These are phyloP conservation scores for Geoglossum cookeanum DNA, from an alignment of 2,329 filamentous ascomycete genomes.

Conservation along the genomic window DNA sequence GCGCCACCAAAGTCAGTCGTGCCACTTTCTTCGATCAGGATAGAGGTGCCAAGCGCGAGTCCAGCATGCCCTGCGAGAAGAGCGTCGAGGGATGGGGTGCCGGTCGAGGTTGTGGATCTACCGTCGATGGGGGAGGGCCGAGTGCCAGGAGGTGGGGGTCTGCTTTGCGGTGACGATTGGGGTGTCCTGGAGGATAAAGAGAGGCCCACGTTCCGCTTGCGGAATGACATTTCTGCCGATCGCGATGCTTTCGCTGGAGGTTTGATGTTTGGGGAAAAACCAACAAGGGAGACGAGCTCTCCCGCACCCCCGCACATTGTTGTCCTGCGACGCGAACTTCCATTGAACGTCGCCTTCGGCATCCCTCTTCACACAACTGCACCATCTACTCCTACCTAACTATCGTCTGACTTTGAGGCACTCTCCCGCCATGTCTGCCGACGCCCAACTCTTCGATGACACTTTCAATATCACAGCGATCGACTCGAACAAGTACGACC, in stretches of 20 bases:
- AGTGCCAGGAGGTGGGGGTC: slow-evolving; percentile 30
- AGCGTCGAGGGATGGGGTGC: slow-evolving; percentile 66
- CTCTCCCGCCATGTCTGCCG: slow-evolving; percentile 41
- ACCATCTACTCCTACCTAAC: not conserved
- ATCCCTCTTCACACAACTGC: not conserved
- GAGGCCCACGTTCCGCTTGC: slow-evolving; percentile 44
- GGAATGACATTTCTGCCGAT: slow-evolving; percentile 39
- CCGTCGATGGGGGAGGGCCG: slow-evolving; percentile 81
- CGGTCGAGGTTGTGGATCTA: slow-evolving; percentile 75
- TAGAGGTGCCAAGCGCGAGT: slow-evolving; percentile 57
- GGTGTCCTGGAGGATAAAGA: slow-evolving; percentile 22
- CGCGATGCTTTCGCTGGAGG: not conserved
- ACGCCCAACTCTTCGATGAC: slow-evolving; percentile 87
- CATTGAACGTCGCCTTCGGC: not conserved
- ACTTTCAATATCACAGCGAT: slow-evolving; percentile 64
- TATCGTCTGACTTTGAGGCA: too few species aligned
- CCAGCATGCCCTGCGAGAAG: slow-evolving; percentile 76
- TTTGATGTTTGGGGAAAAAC: too few species aligned
- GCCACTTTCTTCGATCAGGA: slow-evolving; percentile 73
- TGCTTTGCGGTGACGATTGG: slow-evolving; percentile 10
- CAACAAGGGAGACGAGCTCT: too few species aligned
- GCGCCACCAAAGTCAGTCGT: slow-evolving; percentile 87
- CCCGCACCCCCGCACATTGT: too few species aligned
- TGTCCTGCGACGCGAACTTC: too few species aligned
- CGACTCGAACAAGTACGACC: slow-evolving; percentile 84